A percentile compares a stretch with the other conserved stretches of the same genome.
phyloP scores from a whole-genome alignment of 1,284 basidiomycete species.

The Neolentinus lepideus region DNA sequence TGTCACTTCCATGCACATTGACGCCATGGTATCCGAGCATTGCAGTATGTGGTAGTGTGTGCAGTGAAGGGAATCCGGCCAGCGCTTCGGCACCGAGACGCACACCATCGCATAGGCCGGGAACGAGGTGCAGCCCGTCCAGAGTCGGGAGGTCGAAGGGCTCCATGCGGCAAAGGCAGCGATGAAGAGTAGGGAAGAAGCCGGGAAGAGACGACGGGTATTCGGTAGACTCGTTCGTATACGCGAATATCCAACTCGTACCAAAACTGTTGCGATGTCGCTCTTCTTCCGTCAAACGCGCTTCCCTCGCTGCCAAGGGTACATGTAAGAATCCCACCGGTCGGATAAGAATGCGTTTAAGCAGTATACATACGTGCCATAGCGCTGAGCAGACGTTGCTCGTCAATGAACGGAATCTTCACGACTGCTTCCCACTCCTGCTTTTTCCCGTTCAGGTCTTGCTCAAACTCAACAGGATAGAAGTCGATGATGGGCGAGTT shows the following conservation, averaged over 20 bases:
- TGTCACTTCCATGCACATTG: conserved; percentile 90
- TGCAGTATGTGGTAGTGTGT: conserved; percentile 81
- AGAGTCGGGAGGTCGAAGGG: conserved; percentile 85
- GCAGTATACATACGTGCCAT: conserved; percentile 58
- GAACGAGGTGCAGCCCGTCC: conserved; percentile 79
- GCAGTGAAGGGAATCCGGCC: conserved; percentile 93
- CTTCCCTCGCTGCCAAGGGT: conserved; percentile 62
- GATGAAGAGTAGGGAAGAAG: conserved; percentile 89
- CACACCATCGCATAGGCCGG: conserved; percentile 87
- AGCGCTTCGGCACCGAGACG: conserved; percentile 81
- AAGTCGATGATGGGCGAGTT: conserved; percentile 92
- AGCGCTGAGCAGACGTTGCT: conserved; percentile 71
- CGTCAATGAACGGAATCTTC: conserved; percentile 98
- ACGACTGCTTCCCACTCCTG: conserved; percentile 98
- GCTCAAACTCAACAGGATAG: conserved; percentile 88
- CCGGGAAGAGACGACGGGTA: conserved; percentile 92
- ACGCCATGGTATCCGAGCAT: conserved; percentile 82
- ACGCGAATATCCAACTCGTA: conserved; percentile 75
- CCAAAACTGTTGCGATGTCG: conserved; percentile 73
- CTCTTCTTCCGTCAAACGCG: conserved; percentile 76
- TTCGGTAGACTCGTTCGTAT: conserved; percentile 53
- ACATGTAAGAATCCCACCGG: not conserved
- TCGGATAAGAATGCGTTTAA: not conserved
- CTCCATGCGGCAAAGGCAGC: conserved; percentile 75
- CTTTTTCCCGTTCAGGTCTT: conserved; percentile 97